Conservation (phyloP, 192 early-diverging fungal species). For the Podochytrium sp. region DNA sequence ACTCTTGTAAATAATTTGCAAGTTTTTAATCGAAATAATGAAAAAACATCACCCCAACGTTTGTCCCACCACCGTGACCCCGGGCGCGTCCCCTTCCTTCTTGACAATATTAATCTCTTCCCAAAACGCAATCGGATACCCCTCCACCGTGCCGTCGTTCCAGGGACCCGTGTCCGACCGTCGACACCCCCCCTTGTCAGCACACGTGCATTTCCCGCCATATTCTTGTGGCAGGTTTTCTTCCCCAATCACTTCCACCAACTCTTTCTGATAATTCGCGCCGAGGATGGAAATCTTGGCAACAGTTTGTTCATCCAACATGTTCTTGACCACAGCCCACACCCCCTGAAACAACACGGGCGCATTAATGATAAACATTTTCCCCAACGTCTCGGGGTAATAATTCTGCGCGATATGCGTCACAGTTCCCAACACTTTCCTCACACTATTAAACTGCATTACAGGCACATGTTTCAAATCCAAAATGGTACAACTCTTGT, state of each 20-base stretch:
- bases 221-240: constrained; percentile 33
- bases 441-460: constrained; percentile 67
- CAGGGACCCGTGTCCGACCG: constrained; percentile 42
- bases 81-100: not conserved
- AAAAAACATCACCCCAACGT: too few relatives aligned
- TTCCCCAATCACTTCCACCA: constrained; percentile 39
- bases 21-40: too few relatives aligned
- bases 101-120: constrained; percentile 32
- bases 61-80: not conserved
- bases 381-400: constrained; percentile 86
- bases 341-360: constrained; percentile 72
- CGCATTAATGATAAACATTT: constrained; percentile 68
- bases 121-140: constrained; percentile 41
- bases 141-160: constrained; percentile 44
- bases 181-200: constrained; percentile 32
- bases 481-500: constrained; percentile 81
- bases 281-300: constrained; percentile 41
- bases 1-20: too few relatives aligned
- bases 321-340: constrained; percentile 38
- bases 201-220: constrained; percentile 39
- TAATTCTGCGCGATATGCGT: constrained; percentile 83
- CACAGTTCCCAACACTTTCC: constrained; percentile 60
- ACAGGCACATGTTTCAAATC: constrained; percentile 83
- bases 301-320: constrained; percentile 41
- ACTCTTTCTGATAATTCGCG: constrained; percentile 30